Conservation (phyloP, 805 yeast species). For the Sungouiella blattae region DNA sequence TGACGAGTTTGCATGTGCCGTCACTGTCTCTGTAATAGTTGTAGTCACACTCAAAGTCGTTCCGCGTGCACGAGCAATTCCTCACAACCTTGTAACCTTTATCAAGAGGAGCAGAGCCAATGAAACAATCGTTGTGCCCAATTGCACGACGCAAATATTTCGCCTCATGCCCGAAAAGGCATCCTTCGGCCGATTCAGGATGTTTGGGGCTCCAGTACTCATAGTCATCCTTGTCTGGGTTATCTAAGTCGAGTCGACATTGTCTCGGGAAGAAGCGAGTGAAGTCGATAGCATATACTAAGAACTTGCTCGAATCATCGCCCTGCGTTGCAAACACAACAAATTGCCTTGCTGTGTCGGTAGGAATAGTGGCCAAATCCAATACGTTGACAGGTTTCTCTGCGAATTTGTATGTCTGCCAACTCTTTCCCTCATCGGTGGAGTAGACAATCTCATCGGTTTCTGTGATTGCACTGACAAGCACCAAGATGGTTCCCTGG, state of each 20-base stretch:
- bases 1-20: conserved; percentile 83
- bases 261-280: conserved; percentile 33
- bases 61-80: conserved; percentile 81
- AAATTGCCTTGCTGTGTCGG: conserved; percentile 83
- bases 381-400: conserved; percentile 51
- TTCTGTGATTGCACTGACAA: conserved; percentile 56
- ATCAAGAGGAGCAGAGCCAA: conserved; percentile 56
- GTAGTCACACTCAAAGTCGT: conserved; percentile 92
- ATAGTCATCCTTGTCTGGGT: conserved; percentile 38
- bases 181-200: conserved; percentile 32
- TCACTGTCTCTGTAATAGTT: conserved; percentile 68
- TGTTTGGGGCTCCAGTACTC: conserved; percentile 43
- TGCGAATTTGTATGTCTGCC: conserved; percentile 66
- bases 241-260: conserved; percentile 41
- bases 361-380: conserved; percentile 87
- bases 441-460: conserved; percentile 66
- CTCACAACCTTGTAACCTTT: conserved; percentile 54
- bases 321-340: conserved; percentile 49
- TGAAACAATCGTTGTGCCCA: conserved; percentile 61
- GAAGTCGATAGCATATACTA: conserved; percentile 39
- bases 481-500: conserved; percentile 79
- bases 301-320: conserved; percentile 41
- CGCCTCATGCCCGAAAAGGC: conserved; percentile 43
- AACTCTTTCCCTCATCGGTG: conserved; percentile 72
- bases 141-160: conserved; percentile 37